Evolutionary conservation across 208 protist genomes (phyloP).

Genomic region (Jaenimonas drosophilae): DNA sequence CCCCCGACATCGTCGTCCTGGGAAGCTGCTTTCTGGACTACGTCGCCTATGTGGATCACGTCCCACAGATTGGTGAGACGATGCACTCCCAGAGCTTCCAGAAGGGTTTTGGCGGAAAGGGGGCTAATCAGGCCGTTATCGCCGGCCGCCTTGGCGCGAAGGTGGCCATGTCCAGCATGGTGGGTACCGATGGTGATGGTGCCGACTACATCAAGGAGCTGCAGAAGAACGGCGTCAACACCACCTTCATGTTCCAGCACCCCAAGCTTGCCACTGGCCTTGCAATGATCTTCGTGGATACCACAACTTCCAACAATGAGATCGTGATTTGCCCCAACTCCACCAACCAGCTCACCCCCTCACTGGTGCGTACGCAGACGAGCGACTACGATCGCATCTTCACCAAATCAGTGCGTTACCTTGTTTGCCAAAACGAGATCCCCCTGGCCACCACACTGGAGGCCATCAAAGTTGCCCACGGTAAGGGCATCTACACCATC

Average conservation of each 20-base stretch:
- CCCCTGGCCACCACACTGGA: constrained; percentile 76
- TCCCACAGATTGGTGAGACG: constrained; percentile 90
- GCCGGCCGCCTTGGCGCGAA: constrained; percentile 74
- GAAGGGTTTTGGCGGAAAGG: constrained; percentile 91
- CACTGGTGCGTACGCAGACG: constrained; percentile 35
- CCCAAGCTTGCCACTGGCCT: constrained; percentile 56
- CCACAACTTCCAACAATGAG: constrained; percentile 75
- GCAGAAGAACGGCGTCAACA: constrained; percentile 75
- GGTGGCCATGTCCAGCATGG: constrained; percentile 80
- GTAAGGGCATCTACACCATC: constrained; percentile 83
- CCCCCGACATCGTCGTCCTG: constrained; percentile 67
- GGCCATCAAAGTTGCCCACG: constrained; percentile 63
- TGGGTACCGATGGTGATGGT: constrained; percentile 84
- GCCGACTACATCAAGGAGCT: constrained; percentile 73
- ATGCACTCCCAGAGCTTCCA: constrained; percentile 74
- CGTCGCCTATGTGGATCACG: constrained; percentile 76
- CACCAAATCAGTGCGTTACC: constrained; percentile 33
- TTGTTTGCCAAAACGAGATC: constrained; percentile 92
- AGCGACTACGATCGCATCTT: constrained; percentile 52
- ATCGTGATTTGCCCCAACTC: constrained; percentile 91
- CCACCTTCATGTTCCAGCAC: constrained; percentile 39
- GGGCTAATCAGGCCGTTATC: constrained; percentile 89
- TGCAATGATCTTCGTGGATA: constrained; percentile 90
- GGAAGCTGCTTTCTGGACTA: constrained; percentile 91
- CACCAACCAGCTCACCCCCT: constrained; percentile 48